Evolutionary conservation across 768 basidiomycete species (phyloP).

Genomic region (Brasilioporus rufonigricans): DNA sequence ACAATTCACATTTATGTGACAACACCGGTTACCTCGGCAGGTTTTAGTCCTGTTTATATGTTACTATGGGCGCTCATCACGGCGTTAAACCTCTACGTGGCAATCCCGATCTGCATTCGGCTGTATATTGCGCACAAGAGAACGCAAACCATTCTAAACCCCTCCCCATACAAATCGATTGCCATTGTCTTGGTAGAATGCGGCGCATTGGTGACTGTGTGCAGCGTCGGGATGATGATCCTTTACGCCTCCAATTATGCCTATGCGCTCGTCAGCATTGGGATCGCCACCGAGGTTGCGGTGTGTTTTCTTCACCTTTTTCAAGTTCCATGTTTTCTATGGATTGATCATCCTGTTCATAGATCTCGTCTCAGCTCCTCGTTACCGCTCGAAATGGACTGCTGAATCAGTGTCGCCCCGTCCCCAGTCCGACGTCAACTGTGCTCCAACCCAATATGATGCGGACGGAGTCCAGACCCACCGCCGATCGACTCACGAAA

Average conservation of each 20-base stretch:
- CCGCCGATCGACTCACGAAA: not conserved
- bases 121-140: constrained; percentile 11
- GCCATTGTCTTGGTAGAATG: constrained; percentile 21
- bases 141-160: not conserved
- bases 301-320: constrained; percentile 7
- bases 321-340: not conserved
- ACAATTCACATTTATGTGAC: not conserved
- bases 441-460: not conserved
- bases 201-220: constrained; percentile 8
- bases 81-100: constrained; percentile 12
- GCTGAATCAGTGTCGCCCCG: not conserved
- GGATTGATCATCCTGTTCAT: not conserved
- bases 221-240: constrained; percentile 7
- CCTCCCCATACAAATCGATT: constrained; percentile 10
- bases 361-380: constrained; percentile 16
- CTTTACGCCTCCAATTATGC: constrained; percentile 1
- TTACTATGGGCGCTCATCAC: constrained; percentile 14
- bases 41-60: not conserved
- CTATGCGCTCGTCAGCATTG: not conserved
- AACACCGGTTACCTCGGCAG: not conserved
- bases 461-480: not conserved
- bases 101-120: constrained; percentile 16
- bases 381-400: constrained; percentile 15
- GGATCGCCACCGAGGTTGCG: constrained; percentile 14
- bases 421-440: not conserved